Conservation (phyloP, 2,329 filamentous ascomycete species). For the Gnomoniopsis smithogilvyi region DNA sequence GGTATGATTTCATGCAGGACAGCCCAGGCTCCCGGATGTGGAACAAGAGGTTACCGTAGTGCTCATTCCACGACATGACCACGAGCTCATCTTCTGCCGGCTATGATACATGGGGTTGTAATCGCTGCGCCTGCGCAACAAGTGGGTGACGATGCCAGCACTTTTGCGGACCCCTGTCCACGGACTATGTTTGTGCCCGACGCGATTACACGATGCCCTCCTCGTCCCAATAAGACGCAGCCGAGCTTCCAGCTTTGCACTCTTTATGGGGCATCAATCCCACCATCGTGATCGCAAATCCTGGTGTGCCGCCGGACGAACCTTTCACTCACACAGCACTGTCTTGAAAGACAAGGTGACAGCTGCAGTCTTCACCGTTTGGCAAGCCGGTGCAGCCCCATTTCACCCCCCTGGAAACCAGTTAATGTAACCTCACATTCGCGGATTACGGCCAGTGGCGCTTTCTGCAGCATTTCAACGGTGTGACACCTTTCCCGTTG, state of each 20-base stretch:
- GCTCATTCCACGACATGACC: neutral
- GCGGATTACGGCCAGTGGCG: neutral
- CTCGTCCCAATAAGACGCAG: neutral
- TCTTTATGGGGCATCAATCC: neutral
- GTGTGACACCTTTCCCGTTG: neutral
- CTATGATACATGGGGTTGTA: neutral
- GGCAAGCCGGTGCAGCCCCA: slow-evolving; percentile 6
- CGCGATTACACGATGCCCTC: neutral
- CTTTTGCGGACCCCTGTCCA: neutral
- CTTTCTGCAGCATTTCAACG: slow-evolving; percentile 6
- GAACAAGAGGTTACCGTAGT: slow-evolving; percentile 1
- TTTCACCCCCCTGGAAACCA: neutral
- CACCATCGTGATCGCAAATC: neutral
- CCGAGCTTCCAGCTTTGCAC: neutral
- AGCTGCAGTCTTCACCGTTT: slow-evolving; percentile 7
- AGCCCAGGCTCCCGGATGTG: slow-evolving; percentile 6
- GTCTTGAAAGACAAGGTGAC: slow-evolving; percentile 11
- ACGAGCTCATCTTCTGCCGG: slow-evolving; percentile 6
- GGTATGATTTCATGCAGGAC: slow-evolving; percentile 14
- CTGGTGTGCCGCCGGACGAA: neutral
- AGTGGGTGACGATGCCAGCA: neutral
- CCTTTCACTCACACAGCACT: slow-evolving; percentile 1
- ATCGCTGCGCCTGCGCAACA: neutral
- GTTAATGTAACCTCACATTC: neutral
- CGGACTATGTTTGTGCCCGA: neutral